Base-by-base conservation (phyloP, 2,329 filamentous ascomycete species). In the Fusarium sp. region DNA sequence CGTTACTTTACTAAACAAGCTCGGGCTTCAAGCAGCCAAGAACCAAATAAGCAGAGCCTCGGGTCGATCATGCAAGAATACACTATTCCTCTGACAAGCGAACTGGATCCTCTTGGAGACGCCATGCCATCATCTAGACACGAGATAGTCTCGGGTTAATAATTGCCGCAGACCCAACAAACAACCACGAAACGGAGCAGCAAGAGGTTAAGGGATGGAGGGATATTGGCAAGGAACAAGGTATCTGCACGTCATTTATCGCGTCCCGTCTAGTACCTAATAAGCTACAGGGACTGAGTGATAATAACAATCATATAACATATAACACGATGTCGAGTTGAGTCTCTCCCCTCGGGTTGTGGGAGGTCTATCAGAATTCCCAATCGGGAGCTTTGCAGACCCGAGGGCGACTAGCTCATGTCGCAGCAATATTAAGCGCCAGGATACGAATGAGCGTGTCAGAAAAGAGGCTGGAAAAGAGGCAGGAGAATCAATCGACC, bases 341-440 rank as follows among this genome's bases (percentile, higher is more conserved):
- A 46, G 25, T 51, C 34, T 44, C 46, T 47, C 55, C 49, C 58
- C 49, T 50, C 62, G 47, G 46, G 49, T 39, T 64, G 62, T 52
- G 50, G 58, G 35, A 24, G 46, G 45, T 47, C 46, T 43, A 61
- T 35, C 48, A 41, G 51, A 54, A 52, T 70, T 67, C 68, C 68
- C 35, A 58, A 70, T 70, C 46, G 66, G 66, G 68, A 64, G 57
- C 54, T 54, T 31, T 70, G 68, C 68, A 70, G 62, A 54, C 58
- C 50, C 42, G 50, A 53, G 44, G 53, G 34, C 53, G 55, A 68
- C 61, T 65, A 71, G 58, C 55, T 54, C 54, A 40, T 61, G 58
- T 65, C 65, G 44, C 57, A 65, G 55, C 46, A 55, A 60, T 35
- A 69, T 64, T 68, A 70, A 70, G 68, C 68, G 68, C 68, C 48